phyloP scores from a whole-genome alignment of 2,329 filamentous ascomycete genomes.

The Colletotrichum musicola region DNA sequence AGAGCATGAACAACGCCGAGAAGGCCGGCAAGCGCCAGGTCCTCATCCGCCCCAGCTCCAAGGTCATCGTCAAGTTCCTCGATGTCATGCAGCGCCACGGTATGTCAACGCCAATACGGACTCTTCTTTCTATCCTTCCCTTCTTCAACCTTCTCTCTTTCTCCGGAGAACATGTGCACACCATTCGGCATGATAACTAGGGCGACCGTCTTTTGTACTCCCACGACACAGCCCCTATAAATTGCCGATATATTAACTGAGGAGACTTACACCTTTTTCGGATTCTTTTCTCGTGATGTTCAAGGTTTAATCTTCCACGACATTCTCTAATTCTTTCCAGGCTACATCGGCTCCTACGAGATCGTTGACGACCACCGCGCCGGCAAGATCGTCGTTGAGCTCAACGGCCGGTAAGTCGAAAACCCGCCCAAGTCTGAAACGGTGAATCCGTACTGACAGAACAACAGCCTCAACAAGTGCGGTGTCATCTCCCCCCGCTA shows the following conservation, averaged over 20 bases:
- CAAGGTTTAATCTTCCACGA: constrained; percentile 96
- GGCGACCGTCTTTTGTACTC: constrained; percentile 82
- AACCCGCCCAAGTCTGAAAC: constrained; percentile 46
- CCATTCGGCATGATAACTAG: constrained; percentile 99
- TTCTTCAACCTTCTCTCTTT: constrained; percentile 10
- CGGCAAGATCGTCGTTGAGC: constrained; percentile 99
- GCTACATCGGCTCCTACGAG: constrained; percentile 98
- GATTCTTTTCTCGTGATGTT: constrained; percentile 77
- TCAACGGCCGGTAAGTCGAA: constrained; percentile 81
- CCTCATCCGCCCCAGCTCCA: constrained; percentile 96
- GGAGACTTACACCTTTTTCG: constrained; percentile 97
- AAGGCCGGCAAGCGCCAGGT: constrained; percentile 99
- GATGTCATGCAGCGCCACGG: constrained; percentile 99
- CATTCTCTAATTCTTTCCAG: constrained; percentile 78
- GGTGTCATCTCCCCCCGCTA: constrained; percentile 99
- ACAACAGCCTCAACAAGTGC: constrained; percentile 86
- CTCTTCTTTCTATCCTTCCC: not conserved
- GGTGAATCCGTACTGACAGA: not conserved
- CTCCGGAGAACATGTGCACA: constrained; percentile 21
- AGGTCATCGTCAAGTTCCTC: constrained; percentile 99
- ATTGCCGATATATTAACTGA: constrained; percentile 95
- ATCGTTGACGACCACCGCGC: constrained; percentile 99
- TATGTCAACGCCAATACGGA: constrained; percentile 66
- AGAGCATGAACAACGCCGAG: constrained; percentile 99
- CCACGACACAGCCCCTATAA: constrained; percentile 99